These are phyloP conservation scores for Magnusiomyces sp. DNA, from an alignment of 1,139 yeast genomes.

Conservation along the genomic window DNA sequence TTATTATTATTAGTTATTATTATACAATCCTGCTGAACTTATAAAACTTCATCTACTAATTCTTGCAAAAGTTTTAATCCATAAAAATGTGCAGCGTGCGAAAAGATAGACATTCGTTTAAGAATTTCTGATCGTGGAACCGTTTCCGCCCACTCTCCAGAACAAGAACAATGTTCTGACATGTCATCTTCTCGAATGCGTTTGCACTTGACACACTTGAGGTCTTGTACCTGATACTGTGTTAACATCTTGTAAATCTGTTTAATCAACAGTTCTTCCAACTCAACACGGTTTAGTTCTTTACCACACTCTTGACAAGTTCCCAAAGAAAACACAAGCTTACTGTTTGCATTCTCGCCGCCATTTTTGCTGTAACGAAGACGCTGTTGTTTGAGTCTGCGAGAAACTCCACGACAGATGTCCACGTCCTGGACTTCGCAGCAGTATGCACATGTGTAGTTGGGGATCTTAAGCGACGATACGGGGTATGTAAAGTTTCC, in stretches of 20 bases:
- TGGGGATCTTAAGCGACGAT: slow-evolving; percentile 54
- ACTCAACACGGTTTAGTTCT: slow-evolving; percentile 53
- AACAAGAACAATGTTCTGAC: slow-evolving; percentile 73
- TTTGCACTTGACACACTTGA: slow-evolving; percentile 70
- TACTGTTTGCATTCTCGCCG: slow-evolving; percentile 8
- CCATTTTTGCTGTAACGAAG: slow-evolving; percentile 5
- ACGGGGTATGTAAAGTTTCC: slow-evolving; percentile 75
- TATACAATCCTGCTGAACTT: too few species aligned
- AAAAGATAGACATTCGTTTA: slow-evolving; percentile 41
- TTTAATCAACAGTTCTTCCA: slow-evolving; percentile 73
- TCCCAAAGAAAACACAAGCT: slow-evolving; percentile 37
- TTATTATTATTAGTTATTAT: too few species aligned
- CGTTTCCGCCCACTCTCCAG: slow-evolving; percentile 68
- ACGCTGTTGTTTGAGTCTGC: slow-evolving; percentile 18
- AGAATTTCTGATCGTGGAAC: slow-evolving; percentile 38
- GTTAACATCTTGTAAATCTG: slow-evolving; percentile 50
- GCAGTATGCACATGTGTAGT: slow-evolving; percentile 74
- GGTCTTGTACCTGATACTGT: slow-evolving; percentile 70
- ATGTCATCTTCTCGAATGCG: slow-evolving; percentile 60
- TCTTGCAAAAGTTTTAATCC: slow-evolving; percentile 53
- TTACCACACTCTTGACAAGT: slow-evolving; percentile 61
- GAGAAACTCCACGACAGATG: slow-evolving; percentile 52
- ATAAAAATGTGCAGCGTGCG: slow-evolving; percentile 52
- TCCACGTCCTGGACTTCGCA: slow-evolving; percentile 68
- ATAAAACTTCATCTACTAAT: slow-evolving; percentile 32